A percentile compares a stretch with the other conserved stretches of the same genome.
Conservation (phyloP, 148 eudicot species). For the Hydrangea macrophylla region DNA sequence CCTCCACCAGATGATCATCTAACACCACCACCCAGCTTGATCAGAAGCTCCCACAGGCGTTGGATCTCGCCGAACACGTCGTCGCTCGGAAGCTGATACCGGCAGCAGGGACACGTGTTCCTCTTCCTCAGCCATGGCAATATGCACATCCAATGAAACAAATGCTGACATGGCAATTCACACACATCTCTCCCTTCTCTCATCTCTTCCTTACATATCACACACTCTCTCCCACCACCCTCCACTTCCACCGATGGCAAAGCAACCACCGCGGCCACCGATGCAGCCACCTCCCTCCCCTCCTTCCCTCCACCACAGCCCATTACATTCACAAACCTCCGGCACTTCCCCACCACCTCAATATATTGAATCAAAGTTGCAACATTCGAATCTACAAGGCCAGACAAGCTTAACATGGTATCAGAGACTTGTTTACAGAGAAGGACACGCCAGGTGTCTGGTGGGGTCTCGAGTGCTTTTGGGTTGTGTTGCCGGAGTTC, state of each 20-base stretch:
- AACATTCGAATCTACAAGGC: conserved; percentile 18
- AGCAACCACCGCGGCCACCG: conserved; percentile 55
- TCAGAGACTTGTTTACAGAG: conserved; percentile 23
- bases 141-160: conserved; percentile 85
- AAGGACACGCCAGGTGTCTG: conserved; percentile 23
- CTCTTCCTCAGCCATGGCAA: conserved; percentile 70
- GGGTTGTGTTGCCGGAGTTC: conserved; percentile 40
- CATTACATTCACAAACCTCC: conserved; percentile 36
- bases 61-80: conserved; percentile 71
- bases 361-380: conserved; percentile 38
- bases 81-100: conserved; percentile 63
- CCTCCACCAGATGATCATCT: not conserved
- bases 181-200: conserved; percentile 75
- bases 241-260: conserved; percentile 38
- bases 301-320: conserved; percentile 34
- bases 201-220: conserved; percentile 75
- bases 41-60: conserved; percentile 66
- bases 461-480: conserved; percentile 12
- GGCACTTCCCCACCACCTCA: conserved; percentile 47
- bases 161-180: conserved; percentile 72
- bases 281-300: conserved; percentile 33
- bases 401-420: conserved; percentile 32
- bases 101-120: conserved; percentile 87
- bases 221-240: conserved; percentile 48
- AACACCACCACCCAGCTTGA: conserved; percentile 26